These are phyloP conservation scores for Mesembryanthemum crystallinum DNA, from an alignment of 148 eudicot species.

Conservation along the genomic window DNA sequence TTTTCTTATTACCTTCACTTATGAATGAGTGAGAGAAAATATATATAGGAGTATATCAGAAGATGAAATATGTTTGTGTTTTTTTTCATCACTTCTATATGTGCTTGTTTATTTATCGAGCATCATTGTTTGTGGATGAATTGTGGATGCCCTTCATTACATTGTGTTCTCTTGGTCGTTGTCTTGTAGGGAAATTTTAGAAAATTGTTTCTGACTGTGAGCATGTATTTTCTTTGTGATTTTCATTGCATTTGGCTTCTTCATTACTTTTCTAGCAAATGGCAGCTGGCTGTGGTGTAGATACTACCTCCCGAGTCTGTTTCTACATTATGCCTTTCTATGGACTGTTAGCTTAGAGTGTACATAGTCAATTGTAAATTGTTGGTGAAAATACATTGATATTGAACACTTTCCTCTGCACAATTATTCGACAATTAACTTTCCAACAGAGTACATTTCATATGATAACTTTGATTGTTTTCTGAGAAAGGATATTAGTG, in stretches of 20 bases:
- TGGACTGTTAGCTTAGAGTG: not conserved
- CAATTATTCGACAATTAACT: not conserved
- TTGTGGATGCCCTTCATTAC: not conserved
- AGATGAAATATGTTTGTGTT: no score
- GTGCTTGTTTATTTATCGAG: no score
- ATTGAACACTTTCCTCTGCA: not conserved
- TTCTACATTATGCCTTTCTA: not conserved
- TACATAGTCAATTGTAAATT: not conserved
- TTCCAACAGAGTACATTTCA: not conserved
- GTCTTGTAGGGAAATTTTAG: not conserved
- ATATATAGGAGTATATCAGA: no score
- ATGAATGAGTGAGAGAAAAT: not conserved
- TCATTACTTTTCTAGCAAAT: no score
- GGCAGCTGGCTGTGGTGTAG: no score
- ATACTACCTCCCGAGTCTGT: not conserved
- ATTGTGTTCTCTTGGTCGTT: not conserved
- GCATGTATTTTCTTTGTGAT: not conserved
- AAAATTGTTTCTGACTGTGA: not conserved
- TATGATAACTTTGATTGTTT: not conserved
- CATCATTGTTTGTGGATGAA: no score
- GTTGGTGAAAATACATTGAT: not conserved
- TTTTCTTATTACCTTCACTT: not conserved
- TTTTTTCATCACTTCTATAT: no score
- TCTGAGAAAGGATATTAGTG: not conserved
- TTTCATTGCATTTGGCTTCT: not conserved